Base-by-base conservation (phyloP, 306 rosid genomes). In the Rosa rugosa region DNA sequence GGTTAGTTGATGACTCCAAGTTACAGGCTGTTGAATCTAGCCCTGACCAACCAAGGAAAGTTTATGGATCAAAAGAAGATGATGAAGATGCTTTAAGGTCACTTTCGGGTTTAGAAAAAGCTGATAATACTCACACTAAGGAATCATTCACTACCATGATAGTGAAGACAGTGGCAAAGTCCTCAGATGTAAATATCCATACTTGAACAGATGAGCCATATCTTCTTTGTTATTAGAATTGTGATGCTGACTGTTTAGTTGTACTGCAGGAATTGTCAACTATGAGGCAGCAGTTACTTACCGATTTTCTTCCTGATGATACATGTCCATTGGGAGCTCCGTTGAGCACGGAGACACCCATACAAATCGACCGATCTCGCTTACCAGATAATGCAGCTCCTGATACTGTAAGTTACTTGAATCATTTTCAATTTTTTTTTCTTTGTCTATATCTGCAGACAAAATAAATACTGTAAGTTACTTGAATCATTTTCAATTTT, bases 41-140 rank as follows among this genome's bases (percentile, higher is more conserved):
- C 69, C 81, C 83, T 42, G 84, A 76, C 44, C 80, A 81, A 73
- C 64, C 67, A 62, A 83, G 45, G 57, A 78, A 85, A 72, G 68
- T n/a, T 56, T 92, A 89, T 63, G 97, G 95, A 73, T 90, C 97
- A 78, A 89, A 86, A 78, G 94, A 90, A 84, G 97, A 92, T n/a
- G 83, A 92, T 64, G 87, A 88, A 40, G 84, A 84, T 76, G 95
- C 95, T 75, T 38, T 76, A 74, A 54, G 62, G n/a, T 87, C 86
- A 31, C 88, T 90, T 80, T 80, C 86, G 16, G 86, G 79, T 8
- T 71, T 90, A 53, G 79, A 51, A 50, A 73, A 45, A 54, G 73
- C 81, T n/a, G 82, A 71, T 51, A 79, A 71, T 51, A 79, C 41
- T 57, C 82, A 89, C 75, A 82, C 88, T 40, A 83, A 76, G 73